phyloP scores from a whole-genome alignment of 352 stramenopile species.

The Phytopythium montanum region DNA sequence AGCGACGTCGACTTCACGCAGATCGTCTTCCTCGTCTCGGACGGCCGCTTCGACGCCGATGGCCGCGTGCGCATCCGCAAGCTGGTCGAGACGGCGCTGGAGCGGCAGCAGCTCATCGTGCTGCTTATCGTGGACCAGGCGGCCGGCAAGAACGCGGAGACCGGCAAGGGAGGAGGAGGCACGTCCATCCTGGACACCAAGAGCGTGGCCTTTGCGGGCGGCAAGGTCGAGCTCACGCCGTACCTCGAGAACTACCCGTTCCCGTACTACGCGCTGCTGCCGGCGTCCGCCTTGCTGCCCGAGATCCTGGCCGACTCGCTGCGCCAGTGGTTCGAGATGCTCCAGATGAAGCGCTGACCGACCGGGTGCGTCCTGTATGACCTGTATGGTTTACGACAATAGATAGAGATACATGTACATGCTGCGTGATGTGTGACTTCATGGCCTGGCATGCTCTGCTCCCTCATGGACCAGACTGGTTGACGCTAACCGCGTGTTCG shows the following conservation, averaged over 20 bases:
- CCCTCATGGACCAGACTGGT: too few species aligned
- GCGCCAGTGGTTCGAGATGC: constrained; percentile 99
- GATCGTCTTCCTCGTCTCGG: constrained; percentile 99
- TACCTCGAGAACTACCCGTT: constrained; percentile 99
- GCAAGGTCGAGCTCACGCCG: constrained; percentile 94
- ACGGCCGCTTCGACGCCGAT: constrained; percentile 98
- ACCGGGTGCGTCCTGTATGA: neutral
- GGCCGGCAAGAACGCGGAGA: constrained; percentile 15
- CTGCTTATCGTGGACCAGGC: constrained; percentile 96
- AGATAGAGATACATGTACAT: neutral
- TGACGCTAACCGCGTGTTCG: too few species aligned
- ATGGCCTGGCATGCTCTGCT: too few species aligned
- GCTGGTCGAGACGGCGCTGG: constrained; percentile 95
- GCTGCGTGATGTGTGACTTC: neutral
- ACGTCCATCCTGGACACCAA: constrained; percentile 99
- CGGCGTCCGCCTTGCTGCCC: constrained; percentile 93
- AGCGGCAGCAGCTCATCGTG: constrained; percentile 98
- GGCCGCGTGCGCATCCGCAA: constrained; percentile 93
- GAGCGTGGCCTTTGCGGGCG: constrained; percentile 95
- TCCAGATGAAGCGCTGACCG: constrained; percentile 62
- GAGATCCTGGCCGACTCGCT: constrained; percentile 99
- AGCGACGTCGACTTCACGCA: constrained; percentile 90
- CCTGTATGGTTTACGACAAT: neutral
- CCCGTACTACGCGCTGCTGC: constrained; percentile 98
- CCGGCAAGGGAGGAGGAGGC: constrained; percentile 15